A percentile compares a stretch with the other conserved stretches of the same genome.
Evolutionary conservation across 2,329 filamentous ascomycete genomes (phyloP).

Genomic region (Aspergillus pseudotamarii): DNA sequence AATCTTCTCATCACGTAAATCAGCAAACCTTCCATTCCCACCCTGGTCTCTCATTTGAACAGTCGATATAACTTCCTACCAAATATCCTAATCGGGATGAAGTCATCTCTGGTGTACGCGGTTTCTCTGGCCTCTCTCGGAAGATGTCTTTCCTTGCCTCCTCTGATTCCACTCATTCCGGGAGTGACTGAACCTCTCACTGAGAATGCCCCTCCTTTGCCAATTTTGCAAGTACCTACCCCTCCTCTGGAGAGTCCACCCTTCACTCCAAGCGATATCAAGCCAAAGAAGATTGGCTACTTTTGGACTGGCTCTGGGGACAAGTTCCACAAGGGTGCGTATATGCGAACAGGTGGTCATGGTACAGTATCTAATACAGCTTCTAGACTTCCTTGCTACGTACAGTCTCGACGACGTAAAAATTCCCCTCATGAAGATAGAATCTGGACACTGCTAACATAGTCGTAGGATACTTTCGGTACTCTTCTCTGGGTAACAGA

Average conservation of each 20-base stretch:
- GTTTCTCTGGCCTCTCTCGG: slow-evolving; percentile 23
- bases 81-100: neutral
- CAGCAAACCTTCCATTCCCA: neutral
- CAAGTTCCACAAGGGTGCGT: slow-evolving; percentile 56
- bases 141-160: slow-evolving; percentile 47
- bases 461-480: slow-evolving; percentile 61
- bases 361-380: neutral
- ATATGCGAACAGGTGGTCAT: neutral
- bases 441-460: neutral
- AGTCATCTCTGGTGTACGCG: slow-evolving; percentile 1
- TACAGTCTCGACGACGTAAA: neutral
- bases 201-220: slow-evolving; percentile 55
- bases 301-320: slow-evolving; percentile 66
- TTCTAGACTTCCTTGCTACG: neutral
- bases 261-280: slow-evolving; percentile 57
- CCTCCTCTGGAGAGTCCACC: slow-evolving; percentile 42
- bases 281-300: slow-evolving; percentile 68
- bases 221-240: slow-evolving; percentile 62
- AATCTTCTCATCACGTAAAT: neutral
- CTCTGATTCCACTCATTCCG: slow-evolving; percentile 61
- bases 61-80: neutral
- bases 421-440: neutral
- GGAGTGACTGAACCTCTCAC: slow-evolving; percentile 62
- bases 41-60: neutral
- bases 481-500: slow-evolving; percentile 61